These are phyloP conservation scores for Uncinocarpus reesii DNA, from an alignment of 2,329 filamentous ascomycete species.

Conservation along the genomic window DNA sequence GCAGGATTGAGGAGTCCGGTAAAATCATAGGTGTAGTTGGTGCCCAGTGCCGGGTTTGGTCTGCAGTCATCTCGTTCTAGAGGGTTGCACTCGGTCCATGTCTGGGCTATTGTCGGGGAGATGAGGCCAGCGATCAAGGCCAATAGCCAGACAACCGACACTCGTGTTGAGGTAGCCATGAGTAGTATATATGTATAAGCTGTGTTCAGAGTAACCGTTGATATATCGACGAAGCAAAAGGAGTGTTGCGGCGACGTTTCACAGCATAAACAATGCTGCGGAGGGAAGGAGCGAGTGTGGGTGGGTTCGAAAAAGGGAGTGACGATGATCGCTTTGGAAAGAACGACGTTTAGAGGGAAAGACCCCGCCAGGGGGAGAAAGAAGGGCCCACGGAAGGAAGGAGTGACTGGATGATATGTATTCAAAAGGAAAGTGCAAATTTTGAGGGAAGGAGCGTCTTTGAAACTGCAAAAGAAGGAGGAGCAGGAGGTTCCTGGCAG, in stretches of 20 bases:
- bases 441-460: constrained; percentile 1
- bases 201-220: not conserved
- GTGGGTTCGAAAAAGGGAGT: not conserved
- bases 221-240: not conserved
- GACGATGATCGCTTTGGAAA: not conserved
- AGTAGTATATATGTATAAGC: not conserved
- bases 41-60: constrained; percentile 57
- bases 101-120: constrained; percentile 50
- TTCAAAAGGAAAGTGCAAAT: not conserved
- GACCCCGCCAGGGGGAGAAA: constrained; percentile 11
- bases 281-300: not conserved
- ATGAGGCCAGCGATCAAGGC: constrained; percentile 25
- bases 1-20: constrained; percentile 47
- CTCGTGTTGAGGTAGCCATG: constrained; percentile 7
- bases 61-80: constrained; percentile 62
- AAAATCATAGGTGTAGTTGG: constrained; percentile 27
- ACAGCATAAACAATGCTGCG: not conserved
- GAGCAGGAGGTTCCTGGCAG: not conserved
- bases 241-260: constrained; percentile 2
- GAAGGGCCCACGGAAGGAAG: constrained; percentile 3
- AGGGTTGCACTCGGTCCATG: constrained; percentile 68
- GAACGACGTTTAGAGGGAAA: constrained; percentile 1
- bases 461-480: constrained; percentile 6
- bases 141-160: constrained; percentile 20
- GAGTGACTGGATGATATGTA: constrained; percentile 1